Evolutionary conservation across 768 basidiomycete genomes (phyloP).

Genomic region (Amanita thiersii): DNA sequence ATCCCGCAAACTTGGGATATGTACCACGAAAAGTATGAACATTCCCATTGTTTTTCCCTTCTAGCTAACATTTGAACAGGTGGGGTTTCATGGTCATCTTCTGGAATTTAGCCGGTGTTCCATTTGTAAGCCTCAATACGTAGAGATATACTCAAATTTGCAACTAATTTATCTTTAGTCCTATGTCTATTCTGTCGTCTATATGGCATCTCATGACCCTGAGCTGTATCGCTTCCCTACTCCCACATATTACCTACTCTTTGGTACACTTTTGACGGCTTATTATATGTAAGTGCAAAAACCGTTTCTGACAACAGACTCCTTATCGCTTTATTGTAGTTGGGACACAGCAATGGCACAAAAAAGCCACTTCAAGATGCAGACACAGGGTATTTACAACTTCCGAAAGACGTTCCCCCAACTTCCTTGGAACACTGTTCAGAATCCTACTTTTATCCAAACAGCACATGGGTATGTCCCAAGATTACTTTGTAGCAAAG

Average conservation of each 20-base stretch:
- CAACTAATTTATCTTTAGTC: slow-evolving; percentile 38
- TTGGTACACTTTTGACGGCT: slow-evolving; percentile 66
- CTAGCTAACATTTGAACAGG: slow-evolving; percentile 19
- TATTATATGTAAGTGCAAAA: slow-evolving; percentile 70
- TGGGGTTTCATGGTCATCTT: slow-evolving; percentile 99
- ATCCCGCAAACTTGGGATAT: slow-evolving; percentile 99
- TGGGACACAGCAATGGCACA: slow-evolving; percentile 96
- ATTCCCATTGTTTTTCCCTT: neutral
- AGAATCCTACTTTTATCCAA: slow-evolving; percentile 88
- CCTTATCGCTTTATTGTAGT: slow-evolving; percentile 26
- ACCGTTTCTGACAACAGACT: slow-evolving; percentile 3
- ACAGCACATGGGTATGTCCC: slow-evolving; percentile 78
- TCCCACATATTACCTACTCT: slow-evolving; percentile 63
- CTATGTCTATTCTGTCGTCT: slow-evolving; percentile 95
- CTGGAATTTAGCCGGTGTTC: slow-evolving; percentile 93
- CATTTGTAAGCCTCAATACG: slow-evolving; percentile 52
- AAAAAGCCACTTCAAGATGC: slow-evolving; percentile 97
- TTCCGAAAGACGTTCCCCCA: slow-evolving; percentile 94
- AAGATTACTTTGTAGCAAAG: neutral
- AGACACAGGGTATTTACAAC: slow-evolving; percentile 78
- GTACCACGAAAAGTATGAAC: slow-evolving; percentile 89
- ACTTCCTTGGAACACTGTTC: slow-evolving; percentile 70
- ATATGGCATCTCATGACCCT: slow-evolving; percentile 94
- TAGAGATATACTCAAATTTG: neutral
- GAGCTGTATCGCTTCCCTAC: slow-evolving; percentile 82